Percentiles rank a stretch among this genome's conserved stretches.
Conservation (phyloP, 139 green algal species). For the Micractinium sp. region DNA sequence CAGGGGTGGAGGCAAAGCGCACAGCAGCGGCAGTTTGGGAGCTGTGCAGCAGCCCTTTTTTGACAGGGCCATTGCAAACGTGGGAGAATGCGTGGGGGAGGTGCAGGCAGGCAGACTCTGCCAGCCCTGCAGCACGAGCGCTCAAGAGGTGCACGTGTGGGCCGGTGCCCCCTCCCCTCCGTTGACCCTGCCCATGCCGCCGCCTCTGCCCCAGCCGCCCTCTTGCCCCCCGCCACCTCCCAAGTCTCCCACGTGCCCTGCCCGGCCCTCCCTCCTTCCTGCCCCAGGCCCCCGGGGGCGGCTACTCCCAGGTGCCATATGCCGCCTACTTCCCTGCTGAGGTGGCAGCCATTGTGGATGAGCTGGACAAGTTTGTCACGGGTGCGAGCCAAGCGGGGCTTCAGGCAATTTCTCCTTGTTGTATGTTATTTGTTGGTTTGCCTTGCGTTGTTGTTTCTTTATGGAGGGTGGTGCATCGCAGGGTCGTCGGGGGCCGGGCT, state of each 20-base stretch:
- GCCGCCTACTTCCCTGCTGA: neutral
- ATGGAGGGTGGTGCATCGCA: no score
- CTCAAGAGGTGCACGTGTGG: no score
- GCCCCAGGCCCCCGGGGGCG: neutral
- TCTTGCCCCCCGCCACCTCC: neutral
- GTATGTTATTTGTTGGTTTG: no score
- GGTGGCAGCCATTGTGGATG: neutral
- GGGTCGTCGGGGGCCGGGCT: no score
- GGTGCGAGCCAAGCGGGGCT: neutral
- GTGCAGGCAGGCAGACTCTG: no score
- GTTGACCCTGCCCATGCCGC: neutral
- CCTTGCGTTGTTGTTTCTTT: no score
- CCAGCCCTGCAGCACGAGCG: no score
- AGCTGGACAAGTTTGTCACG: slow-evolving; percentile 10
- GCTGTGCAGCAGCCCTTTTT: neutral
- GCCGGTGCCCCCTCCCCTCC: no score
- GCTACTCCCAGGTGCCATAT: slow-evolving; percentile 3
- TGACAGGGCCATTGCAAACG: neutral
- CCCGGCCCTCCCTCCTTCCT: neutral
- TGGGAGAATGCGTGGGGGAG: neutral
- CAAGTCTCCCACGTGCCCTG: neutral
- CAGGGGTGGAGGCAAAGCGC: neutral
- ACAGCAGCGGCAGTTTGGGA: no score
- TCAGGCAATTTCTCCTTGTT: neutral
- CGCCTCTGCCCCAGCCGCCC: neutral